Percentiles rank a stretch among this genome's conserved stretches.
phyloP scores from a whole-genome alignment of 1,284 basidiomycete genomes.

The Paramarasmius palmivorus region DNA sequence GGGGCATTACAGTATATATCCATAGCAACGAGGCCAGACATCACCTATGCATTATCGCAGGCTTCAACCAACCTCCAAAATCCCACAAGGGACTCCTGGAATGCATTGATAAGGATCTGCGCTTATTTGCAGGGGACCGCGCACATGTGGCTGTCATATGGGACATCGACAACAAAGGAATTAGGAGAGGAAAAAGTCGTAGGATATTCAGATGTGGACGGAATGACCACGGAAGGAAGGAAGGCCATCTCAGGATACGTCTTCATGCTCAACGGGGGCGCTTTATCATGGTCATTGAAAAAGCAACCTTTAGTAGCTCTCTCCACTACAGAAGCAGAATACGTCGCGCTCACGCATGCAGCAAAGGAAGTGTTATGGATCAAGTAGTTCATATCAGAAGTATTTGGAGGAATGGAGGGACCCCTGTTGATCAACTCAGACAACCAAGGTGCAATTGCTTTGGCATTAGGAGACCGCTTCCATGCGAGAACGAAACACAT shows the following conservation, averaged over 20 bases:
- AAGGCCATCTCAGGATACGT: slow-evolving; percentile 25
- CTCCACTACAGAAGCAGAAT: slow-evolving; percentile 27
- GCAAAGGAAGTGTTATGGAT: slow-evolving; percentile 20
- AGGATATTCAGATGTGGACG: slow-evolving; percentile 28
- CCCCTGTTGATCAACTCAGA: slow-evolving; percentile 1
- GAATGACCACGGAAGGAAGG: slow-evolving; percentile 21
- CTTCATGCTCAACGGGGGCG: slow-evolving; percentile 21
- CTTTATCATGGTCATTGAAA: slow-evolving; percentile 22
- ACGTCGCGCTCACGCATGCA: slow-evolving; percentile 22
- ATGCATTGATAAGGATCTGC: neutral
- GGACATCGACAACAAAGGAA: neutral
- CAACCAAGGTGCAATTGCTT: slow-evolving; percentile 18
- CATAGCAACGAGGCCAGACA: slow-evolving; percentile 5
- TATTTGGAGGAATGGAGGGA: neutral
- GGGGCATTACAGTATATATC: slow-evolving; percentile 2
- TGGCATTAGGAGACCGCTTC: slow-evolving; percentile 26
- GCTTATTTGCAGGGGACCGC: neutral
- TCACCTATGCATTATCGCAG: slow-evolving; percentile 4
- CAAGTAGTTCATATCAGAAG: neutral
- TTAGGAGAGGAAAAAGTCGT: neutral
- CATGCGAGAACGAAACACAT: slow-evolving; percentile 41
- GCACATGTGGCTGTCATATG: neutral
- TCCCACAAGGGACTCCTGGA: neutral
- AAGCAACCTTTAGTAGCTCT: slow-evolving; percentile 22
- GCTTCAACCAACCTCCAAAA: neutral